Evolutionary conservation across 2,329 filamentous ascomycete species (phyloP), one percentile per base, ranked within the genome.

Genomic region (Microsporum canis): DNA sequence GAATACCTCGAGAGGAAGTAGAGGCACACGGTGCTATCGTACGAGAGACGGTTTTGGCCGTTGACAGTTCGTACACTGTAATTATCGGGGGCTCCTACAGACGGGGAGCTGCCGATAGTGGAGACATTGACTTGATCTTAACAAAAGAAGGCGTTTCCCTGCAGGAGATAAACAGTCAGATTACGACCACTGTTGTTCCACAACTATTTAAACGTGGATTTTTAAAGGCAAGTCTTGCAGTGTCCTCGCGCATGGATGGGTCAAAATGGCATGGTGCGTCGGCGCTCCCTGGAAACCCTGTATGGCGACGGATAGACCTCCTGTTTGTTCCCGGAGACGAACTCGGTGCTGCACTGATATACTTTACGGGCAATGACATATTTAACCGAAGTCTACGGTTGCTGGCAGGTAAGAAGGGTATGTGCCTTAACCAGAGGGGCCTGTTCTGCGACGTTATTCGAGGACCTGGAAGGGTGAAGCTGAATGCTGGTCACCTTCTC

Each of bases 341-440:
- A 72, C 80, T 90, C 58, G 92, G 92, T 0, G 91, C 89, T 0
- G 91, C 91, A 0, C 71, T 96, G 63, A 82, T 96, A n/a, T 96
- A 96, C 70, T 97, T 96, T 69, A 96, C 92, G 0, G 92, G 92
- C 0, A 94, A 96, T 66, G 91, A 96, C 70, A 87, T 96, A 38
- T 96, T 96, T 76, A 96, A 96, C 72, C 80, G 91, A 14, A 95
- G 89, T 69, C 83, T 96, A 71, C 78, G 92, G 65, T 75, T 95
- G 14, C 72, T 96, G 65, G 90, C 91, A 12, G 83, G 84, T 43
- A 90, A 84, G 73, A 94, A 89, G 74, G 83, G 84, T 0, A 91
- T 95, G 89, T 77, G 88, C 58, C 71, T 97, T 60, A 96, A 96
- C 67, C 91, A 96, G 73, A 79, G 82, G 34, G 92, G 91, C 0